Evolutionary conservation across 2,329 filamentous ascomycete species (phyloP), one percentile per base, ranked within the genome.

Genomic region (Ophiostoma novo-ulmi): DNA sequence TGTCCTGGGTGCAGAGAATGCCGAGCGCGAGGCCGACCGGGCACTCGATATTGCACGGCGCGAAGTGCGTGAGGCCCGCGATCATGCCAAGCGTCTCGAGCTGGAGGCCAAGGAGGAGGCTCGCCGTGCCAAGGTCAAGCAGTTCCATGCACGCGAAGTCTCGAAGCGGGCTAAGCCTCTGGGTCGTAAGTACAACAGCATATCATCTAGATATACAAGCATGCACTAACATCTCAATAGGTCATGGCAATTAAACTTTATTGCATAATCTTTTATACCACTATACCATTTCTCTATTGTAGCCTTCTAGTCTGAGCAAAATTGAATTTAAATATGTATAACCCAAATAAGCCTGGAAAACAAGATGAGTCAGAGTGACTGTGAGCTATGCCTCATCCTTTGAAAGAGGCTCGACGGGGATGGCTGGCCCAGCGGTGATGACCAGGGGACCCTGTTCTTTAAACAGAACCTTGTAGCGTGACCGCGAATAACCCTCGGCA

Each of bases 111-210:
- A 83, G 75, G 88, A 89, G 78, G 87, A 90, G 76, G 86, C 88
- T 1, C 81, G 88, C 31, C 78, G 85, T 61, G 89, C 89, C 1
- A 89, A 87, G 83, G 85, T 91, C 69, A 91, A 91, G 84, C 84
- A 89, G 79, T 82, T 83, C 69, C 86, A 91, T 76, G 89, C 88
- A 0, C 84, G 82, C 75, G 85, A 87, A 75, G 84, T 91, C 39
- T 88, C 86, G 6, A 91, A 89, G 85, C 82, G 88, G 69, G 88
- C 87, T n/a, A 88, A 88, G 78, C 84, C 85, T n/a, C 84, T 91
- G 71, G 89, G 89, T 70, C 86, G 88, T 90, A 82, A 39, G 70
- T 70, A 11, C 4, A 31, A 58, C 4, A 58, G 1, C 52, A 58
- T 26, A 10, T 14, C 22, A 58, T 26, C 22, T 26, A 58, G 8